Evolutionary conservation across 2,329 filamentous ascomycete species (phyloP).

Genomic region (Ceratocystis smalleyi): DNA sequence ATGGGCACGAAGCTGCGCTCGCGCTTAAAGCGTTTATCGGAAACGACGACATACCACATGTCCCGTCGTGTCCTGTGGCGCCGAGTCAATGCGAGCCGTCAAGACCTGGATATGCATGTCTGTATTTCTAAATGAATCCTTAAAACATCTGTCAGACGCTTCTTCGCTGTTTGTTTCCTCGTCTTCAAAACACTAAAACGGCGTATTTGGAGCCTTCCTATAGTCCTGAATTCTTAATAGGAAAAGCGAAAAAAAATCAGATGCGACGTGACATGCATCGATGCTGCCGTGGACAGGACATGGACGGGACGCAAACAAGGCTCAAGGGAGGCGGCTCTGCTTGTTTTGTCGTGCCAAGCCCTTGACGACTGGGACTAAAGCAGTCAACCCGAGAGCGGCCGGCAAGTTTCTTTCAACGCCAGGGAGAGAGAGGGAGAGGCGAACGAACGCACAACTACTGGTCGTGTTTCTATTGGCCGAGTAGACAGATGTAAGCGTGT

Average conservation of each 20-base stretch:
- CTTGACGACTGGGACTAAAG: background rate
- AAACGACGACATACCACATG: background rate
- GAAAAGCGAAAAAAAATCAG: background rate
- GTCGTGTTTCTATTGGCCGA: background rate
- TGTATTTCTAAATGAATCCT: background rate
- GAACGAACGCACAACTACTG: background rate
- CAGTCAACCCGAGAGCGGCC: background rate
- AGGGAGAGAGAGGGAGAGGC: background rate
- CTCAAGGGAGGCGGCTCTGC: background rate
- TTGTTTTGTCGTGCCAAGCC: background rate
- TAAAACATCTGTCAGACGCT: background rate
- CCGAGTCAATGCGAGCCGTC: background rate
- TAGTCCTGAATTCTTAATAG: background rate
- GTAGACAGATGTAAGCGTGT: background rate
- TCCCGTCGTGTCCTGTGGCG: no score
- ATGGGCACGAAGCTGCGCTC: background rate
- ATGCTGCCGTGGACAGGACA: background rate
- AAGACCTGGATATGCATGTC: background rate
- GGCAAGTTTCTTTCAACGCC: background rate
- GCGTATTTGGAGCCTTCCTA: background rate
- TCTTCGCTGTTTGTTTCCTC: background rate
- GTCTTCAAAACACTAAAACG: background rate
- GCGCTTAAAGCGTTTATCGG: background rate
- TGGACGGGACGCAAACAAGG: background rate
- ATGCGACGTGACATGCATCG: background rate